Percentiles rank a stretch among this genome's conserved stretches.
These are phyloP conservation scores for Chrysoporthe deuterocubensis DNA, from an alignment of 2,329 filamentous ascomycete species.

Conservation along the genomic window DNA sequence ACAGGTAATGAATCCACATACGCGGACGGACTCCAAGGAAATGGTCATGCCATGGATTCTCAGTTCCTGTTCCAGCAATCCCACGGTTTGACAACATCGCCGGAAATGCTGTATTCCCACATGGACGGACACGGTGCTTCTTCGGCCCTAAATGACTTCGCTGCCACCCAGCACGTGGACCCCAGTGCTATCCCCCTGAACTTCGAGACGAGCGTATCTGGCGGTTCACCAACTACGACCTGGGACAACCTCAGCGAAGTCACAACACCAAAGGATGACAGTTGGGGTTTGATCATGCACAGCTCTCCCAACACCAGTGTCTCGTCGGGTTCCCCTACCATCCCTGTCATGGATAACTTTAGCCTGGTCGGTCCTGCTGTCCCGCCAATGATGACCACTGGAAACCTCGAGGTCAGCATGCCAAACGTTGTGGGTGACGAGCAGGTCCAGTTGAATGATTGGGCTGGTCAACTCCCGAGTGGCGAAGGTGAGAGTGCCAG, in stretches of 20 bases:
- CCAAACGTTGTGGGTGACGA: conserved; percentile 42
- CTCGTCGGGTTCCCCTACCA: conserved; percentile 27
- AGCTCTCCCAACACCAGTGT: conserved; percentile 48
- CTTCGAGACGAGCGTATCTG: conserved; percentile 53
- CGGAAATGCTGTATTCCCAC: conserved; percentile 56
- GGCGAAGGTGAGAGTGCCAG: conserved; percentile 62
- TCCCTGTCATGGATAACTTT: conserved; percentile 26
- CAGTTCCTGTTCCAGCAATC: conserved; percentile 56
- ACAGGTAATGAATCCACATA: conserved; percentile 53
- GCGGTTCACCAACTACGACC: conserved; percentile 55
- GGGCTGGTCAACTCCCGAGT: conserved; percentile 51
- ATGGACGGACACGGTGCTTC: conserved; percentile 50
- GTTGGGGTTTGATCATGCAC: conserved; percentile 48
- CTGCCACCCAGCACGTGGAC: conserved; percentile 56
- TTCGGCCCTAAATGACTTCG: conserved; percentile 49
- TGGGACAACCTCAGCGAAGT: conserved; percentile 60
- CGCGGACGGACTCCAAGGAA: conserved; percentile 45
- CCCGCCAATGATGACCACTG: conserved; percentile 43
- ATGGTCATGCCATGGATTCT: conserved; percentile 49
- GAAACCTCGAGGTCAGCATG: conserved; percentile 43
- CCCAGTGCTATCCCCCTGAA: conserved; percentile 60
- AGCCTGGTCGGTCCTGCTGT: conserved; percentile 27
- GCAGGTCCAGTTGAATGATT: conserved; percentile 46
- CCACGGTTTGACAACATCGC: conserved; percentile 50
- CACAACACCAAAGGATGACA: conserved; percentile 56